Base-by-base conservation (phyloP, 1,284 basidiomycete genomes). In the Bondarzewia mesenterica region DNA sequence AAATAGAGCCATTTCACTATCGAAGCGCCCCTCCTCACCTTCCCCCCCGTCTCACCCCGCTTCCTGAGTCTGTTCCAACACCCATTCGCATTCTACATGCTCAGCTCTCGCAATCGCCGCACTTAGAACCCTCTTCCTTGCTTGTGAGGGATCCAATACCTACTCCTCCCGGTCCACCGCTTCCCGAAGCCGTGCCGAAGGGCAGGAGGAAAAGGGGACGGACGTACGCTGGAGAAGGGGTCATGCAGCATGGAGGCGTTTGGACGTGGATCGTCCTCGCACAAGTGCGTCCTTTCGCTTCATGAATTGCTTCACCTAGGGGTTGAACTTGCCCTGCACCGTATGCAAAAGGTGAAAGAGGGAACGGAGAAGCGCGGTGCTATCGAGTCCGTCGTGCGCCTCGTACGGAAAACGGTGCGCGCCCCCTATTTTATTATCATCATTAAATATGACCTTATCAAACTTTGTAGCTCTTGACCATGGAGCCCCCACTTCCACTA, bases 251-350 rank as follows among this genome's bases (percentile, higher is more conserved):
- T 0, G 70, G 71, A 10, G 75, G 78, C 0, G 62, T 89, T 8
- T 89, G 86, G 86, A 74, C 68, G 50, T 89, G 86, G 86, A 65
- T 82, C 14, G 67, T 89, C 8, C 68, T 82, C 51, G 86, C 80
- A 6, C 82, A 89, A 70, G 85, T 81, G 57, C 56, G 53, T 52
- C 8, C 16, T 26, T 22, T 12, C 25, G 4, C 36, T 27, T 10
- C 4, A 23, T 8, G 18, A 16, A 16, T 15, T 5, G 14, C 25
- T 18, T 21, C 16, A 12, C 26, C 27, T 14, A 27, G 21, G 15
- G 23, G 5, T 36, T 14, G 20, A 10, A 36, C 42, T 18, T 8
- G 22, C 38, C 21, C 20, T 26, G 25, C 18, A 12, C 7, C 50
- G 12, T 22, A 39, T 43, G 18, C 20, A 44, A 25, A 48, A 87